These are phyloP conservation scores for Daedalea quercina DNA, from an alignment of 768 basidiomycete genomes.

Conservation along the genomic window DNA sequence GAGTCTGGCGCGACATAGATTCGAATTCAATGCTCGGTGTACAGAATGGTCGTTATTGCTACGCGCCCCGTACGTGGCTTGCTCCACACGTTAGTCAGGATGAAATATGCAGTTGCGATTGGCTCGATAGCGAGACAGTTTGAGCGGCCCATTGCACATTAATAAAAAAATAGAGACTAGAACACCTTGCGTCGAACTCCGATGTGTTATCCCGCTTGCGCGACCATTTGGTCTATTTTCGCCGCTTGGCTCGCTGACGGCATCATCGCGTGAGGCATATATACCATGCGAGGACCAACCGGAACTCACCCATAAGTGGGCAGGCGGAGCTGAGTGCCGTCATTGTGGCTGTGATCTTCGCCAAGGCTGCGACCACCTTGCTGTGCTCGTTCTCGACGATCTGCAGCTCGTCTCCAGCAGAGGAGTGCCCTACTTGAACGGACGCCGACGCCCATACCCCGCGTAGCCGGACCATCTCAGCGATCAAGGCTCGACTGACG, in stretches of 20 bases:
- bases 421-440: neutral
- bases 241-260: neutral
- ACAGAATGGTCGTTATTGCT: too few relatives aligned
- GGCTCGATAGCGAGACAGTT: too few relatives aligned
- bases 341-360: constrained; percentile 17
- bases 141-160: too few relatives aligned
- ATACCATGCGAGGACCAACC: neutral
- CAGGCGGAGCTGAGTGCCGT: constrained; percentile 7
- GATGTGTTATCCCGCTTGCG: neutral
- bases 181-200: neutral
- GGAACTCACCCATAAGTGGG: constrained; percentile 20
- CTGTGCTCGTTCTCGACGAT: constrained; percentile 8
- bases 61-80: too few relatives aligned
- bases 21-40: too few relatives aligned
- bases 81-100: too few relatives aligned
- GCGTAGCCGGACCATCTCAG: constrained; percentile 13
- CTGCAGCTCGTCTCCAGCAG: neutral
- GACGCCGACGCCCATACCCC: neutral
- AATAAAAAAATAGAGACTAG: neutral
- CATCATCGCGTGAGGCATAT: neutral
- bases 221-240: constrained; percentile 1
- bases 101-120: too few relatives aligned
- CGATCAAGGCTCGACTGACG: constrained; percentile 14
- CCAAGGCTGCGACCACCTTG: constrained; percentile 9
- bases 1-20: too few relatives aligned